Percentiles rank a stretch among this genome's conserved stretches.
These are phyloP conservation scores for Quercus wislizeni DNA, from an alignment of 306 rosid species.

Conservation along the genomic window DNA sequence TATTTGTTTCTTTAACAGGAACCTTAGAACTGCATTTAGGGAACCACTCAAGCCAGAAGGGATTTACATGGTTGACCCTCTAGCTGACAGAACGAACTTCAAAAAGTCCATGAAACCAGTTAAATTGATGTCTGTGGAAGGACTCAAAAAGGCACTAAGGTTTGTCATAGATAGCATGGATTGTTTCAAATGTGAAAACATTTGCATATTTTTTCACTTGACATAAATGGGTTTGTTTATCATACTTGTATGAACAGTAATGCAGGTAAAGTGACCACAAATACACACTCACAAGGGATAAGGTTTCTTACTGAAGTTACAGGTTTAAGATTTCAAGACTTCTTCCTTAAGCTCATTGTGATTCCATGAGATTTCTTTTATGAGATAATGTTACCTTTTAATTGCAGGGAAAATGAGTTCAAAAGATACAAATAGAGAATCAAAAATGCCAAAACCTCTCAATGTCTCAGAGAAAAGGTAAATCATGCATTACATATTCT, in stretches of 20 bases:
- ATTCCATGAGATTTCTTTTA: constrained; percentile 17
- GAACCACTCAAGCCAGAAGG: constrained; percentile 67
- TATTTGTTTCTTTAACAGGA: constrained; percentile 46
- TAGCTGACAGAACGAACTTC: constrained; percentile 40
- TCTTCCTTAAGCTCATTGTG: constrained; percentile 6
- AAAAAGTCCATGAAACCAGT: constrained; percentile 48
- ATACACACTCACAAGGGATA: constrained; percentile 79
- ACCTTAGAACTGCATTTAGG: constrained; percentile 67
- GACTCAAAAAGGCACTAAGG: constrained; percentile 85
- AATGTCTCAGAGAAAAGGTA: constrained; percentile 57
- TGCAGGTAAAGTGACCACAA: constrained; percentile 88
- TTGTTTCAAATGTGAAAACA: not conserved
- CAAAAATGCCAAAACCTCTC: constrained; percentile 28
- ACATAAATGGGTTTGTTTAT: constrained; percentile 6
- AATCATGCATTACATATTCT: constrained; percentile 13
- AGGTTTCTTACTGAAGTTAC: constrained; percentile 78
- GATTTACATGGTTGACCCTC: constrained; percentile 77
- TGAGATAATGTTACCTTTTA: constrained; percentile 18
- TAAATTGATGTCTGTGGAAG: constrained; percentile 74
- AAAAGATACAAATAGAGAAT: constrained; percentile 27
- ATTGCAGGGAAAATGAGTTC: constrained; percentile 47
- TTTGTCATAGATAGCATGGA: constrained; percentile 30
- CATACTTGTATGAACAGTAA: constrained; percentile 44
- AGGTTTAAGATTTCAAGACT: constrained; percentile 39
- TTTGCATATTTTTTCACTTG: not conserved